phyloP scores from a whole-genome alignment of 192 early-diverging fungal species.

The Coemansia sp. region DNA sequence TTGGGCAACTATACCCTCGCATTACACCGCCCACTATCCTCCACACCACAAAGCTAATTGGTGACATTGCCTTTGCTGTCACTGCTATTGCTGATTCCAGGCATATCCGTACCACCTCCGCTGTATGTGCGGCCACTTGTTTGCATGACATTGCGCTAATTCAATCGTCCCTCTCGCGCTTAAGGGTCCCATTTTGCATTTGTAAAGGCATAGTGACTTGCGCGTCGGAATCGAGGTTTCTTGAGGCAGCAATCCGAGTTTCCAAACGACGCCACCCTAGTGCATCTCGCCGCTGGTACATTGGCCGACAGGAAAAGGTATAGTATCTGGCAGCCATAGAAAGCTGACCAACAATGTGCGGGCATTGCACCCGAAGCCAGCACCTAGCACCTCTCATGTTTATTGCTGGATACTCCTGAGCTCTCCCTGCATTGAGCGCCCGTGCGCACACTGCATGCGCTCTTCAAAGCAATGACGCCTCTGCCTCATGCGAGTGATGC shows the following conservation, averaged over 20 bases:
- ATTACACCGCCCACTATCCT: too few species aligned
- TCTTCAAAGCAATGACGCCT: not conserved
- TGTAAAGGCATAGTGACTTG: not conserved
- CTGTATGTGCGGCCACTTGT: too few species aligned
- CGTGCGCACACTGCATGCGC: slow-evolving; percentile 2
- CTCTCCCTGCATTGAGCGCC: slow-evolving; percentile 3
- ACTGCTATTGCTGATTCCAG: too few species aligned
- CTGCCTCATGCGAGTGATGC: not conserved
- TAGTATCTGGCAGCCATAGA: not conserved
- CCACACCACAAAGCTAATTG: too few species aligned
- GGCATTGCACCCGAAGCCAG: not conserved
- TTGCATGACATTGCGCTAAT: not conserved
- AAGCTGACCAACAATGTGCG: not conserved
- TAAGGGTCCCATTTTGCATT: not conserved
- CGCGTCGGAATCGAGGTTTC: not conserved
- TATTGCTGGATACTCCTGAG: too few species aligned
- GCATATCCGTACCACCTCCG: too few species aligned
- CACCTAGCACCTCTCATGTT: too few species aligned
- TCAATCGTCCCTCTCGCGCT: not conserved
- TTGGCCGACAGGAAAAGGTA: slow-evolving; percentile 1
- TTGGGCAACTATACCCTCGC: too few species aligned
- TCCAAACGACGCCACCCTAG: not conserved
- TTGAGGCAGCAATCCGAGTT: too few species aligned
- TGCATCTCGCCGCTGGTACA: too few species aligned
- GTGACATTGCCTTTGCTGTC: too few species aligned